Conservation (phyloP, 1,139 yeast species). For the Diutina neorugosa region DNA sequence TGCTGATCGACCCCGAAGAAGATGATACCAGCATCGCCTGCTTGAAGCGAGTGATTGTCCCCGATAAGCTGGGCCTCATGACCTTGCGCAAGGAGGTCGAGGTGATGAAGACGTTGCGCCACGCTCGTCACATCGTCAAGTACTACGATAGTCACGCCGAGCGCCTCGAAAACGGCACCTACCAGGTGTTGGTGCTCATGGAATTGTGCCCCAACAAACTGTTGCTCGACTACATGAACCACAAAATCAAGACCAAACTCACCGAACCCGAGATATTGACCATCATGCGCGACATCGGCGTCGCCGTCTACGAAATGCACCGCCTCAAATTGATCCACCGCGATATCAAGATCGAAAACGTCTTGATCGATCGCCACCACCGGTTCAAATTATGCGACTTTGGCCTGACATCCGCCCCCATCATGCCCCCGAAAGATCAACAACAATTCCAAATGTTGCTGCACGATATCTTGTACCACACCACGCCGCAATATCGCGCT, state of each 20-base stretch:
- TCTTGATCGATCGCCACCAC: constrained; percentile 43
- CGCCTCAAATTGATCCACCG: constrained; percentile 50
- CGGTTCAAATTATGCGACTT: constrained; percentile 65
- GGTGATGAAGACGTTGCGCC: constrained; percentile 59
- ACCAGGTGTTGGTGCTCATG: constrained; percentile 69
- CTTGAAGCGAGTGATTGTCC: constrained; percentile 62
- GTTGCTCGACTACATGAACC: constrained; percentile 63
- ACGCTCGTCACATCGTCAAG: constrained; percentile 46
- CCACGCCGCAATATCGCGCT: constrained; percentile 73
- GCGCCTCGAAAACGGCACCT: constrained; percentile 39
- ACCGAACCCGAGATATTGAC: constrained; percentile 49
- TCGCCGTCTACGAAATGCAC: constrained; percentile 69
- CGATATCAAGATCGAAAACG: constrained; percentile 73
- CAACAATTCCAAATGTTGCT: constrained; percentile 49
- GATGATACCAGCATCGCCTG: constrained; percentile 39
- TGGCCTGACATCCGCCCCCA: constrained; percentile 55
- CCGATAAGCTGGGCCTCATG: constrained; percentile 55
- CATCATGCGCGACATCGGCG: constrained; percentile 54
- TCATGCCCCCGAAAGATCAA: constrained; percentile 52
- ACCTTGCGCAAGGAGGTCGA: constrained; percentile 65
- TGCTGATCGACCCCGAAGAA: constrained; percentile 31
- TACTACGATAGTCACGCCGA: constrained; percentile 75
- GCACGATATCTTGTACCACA: constrained; percentile 60
- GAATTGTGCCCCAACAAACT: constrained; percentile 67
- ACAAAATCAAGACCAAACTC: constrained; percentile 51